phyloP scores from a whole-genome alignment of 352 stramenopile species.

The Phytophthora fragariae region DNA sequence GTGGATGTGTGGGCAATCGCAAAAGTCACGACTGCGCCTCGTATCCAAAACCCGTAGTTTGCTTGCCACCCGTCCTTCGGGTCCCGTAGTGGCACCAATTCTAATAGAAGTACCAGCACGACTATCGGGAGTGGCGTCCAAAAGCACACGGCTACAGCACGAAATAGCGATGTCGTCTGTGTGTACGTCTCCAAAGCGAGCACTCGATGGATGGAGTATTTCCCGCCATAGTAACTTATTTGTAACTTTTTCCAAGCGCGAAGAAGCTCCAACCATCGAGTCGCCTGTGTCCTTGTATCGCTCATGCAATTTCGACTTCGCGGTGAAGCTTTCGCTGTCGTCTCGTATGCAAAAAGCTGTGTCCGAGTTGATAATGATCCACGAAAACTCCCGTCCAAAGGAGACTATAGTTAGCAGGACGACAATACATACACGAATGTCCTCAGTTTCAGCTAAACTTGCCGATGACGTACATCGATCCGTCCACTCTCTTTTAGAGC shows the following conservation, averaged over 20 bases:
- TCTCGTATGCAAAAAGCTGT: no score
- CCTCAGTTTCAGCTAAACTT: no score
- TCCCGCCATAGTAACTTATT: slow-evolving; percentile 30
- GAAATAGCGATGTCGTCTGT: slow-evolving; percentile 1
- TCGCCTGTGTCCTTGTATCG: background rate
- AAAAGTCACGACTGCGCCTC: background rate
- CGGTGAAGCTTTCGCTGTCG: no score
- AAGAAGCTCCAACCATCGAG: background rate
- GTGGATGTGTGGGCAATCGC: slow-evolving; percentile 4
- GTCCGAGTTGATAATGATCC: no score
- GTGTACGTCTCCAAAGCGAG: slow-evolving; percentile 26
- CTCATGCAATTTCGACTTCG: background rate
- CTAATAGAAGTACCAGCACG: slow-evolving; percentile 17
- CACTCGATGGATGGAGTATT: slow-evolving; percentile 36
- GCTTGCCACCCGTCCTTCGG: slow-evolving; percentile 14
- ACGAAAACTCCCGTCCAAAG: no score
- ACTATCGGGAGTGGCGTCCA: slow-evolving; percentile 20
- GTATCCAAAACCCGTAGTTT: slow-evolving; percentile 36
- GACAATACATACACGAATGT: no score
- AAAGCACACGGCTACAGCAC: slow-evolving; percentile 6
- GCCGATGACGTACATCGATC: no score
- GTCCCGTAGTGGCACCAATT: slow-evolving; percentile 33
- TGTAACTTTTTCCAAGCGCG: slow-evolving; percentile 19
- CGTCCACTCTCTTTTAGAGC: no score
- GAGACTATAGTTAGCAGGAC: no score